Evolutionary conservation across 176 grass and related monocot genomes (phyloP).

Genomic region (Ananas comosus): DNA sequence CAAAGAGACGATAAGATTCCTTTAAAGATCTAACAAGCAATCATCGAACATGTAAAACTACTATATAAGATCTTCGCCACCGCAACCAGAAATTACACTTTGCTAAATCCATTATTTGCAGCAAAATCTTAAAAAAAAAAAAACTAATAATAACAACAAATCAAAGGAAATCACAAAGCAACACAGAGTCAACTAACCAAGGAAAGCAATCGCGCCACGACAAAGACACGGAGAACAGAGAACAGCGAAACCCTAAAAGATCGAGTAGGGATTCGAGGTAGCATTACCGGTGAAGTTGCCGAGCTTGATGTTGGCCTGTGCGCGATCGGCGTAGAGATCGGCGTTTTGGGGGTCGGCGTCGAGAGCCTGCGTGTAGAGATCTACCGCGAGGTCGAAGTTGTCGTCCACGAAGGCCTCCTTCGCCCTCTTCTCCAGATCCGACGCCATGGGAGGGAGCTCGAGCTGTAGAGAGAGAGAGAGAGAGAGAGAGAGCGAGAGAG

Average conservation of each 20-base stretch:
- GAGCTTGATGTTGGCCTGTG: slow-evolving; percentile 39
- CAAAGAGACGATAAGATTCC: too few relatives aligned
- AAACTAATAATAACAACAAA: too few relatives aligned
- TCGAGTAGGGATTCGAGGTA: neutral
- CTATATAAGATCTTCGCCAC: too few relatives aligned
- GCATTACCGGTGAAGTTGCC: slow-evolving; percentile 23
- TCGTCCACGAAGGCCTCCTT: slow-evolving; percentile 44
- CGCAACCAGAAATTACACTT: too few relatives aligned
- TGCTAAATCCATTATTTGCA: too few relatives aligned
- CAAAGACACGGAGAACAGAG: neutral
- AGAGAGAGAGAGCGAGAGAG: neutral
- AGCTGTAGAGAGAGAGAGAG: neutral
- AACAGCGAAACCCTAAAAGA: neutral
- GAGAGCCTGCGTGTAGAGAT: slow-evolving; percentile 43
- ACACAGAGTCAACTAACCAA: too few relatives aligned
- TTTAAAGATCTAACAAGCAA: too few relatives aligned
- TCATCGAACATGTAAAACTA: too few relatives aligned
- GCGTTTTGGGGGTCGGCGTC: slow-evolving; percentile 13
- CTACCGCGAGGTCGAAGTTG: slow-evolving; percentile 34
- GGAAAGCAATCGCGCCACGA: too few relatives aligned
- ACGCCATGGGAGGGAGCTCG: slow-evolving; percentile 15
- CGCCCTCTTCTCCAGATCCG: slow-evolving; percentile 42
- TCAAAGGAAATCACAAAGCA: too few relatives aligned
- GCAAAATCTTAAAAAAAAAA: too few relatives aligned
- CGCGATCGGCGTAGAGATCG: slow-evolving; percentile 35